Percentiles rank a stretch among this genome's conserved stretches.
These are phyloP conservation scores for Ceratocystis variospora DNA, from an alignment of 2,329 filamentous ascomycete genomes.

Conservation along the genomic window DNA sequence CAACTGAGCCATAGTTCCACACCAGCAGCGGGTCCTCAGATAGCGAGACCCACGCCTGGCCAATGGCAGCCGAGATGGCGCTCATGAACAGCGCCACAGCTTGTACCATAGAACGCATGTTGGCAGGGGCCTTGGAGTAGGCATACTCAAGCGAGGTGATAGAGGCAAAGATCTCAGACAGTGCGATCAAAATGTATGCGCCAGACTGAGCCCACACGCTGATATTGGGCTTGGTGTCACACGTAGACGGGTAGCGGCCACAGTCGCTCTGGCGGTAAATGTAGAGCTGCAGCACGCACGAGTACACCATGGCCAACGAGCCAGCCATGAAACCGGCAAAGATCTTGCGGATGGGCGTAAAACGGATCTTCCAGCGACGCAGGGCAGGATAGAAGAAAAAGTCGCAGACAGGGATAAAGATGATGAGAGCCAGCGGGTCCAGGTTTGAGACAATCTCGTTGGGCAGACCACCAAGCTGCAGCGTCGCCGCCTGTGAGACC, in stretches of 20 bases:
- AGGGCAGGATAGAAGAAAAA: conserved; percentile 53
- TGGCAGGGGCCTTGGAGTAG: conserved; percentile 60
- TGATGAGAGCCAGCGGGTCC: conserved; percentile 58
- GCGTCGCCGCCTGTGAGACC: conserved; percentile 48
- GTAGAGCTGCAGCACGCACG: conserved; percentile 41
- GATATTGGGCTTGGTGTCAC: conserved; percentile 34
- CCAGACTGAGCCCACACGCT: conserved; percentile 49
- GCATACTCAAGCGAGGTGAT: conserved; percentile 57
- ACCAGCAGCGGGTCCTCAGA: conserved; percentile 49
- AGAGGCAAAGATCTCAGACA: conserved; percentile 37
- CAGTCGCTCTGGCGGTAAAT: conserved; percentile 53
- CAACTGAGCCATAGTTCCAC: conserved; percentile 60
- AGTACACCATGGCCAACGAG: conserved; percentile 44
- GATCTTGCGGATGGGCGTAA: conserved; percentile 66
- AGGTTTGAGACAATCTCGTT: conserved; percentile 66
- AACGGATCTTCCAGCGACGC: conserved; percentile 47
- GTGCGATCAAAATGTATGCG: conserved; percentile 35
- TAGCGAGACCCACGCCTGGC: conserved; percentile 39
- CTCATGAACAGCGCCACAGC: conserved; percentile 55
- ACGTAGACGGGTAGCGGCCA: conserved; percentile 31
- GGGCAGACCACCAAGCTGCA: conserved; percentile 55
- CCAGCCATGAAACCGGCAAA: conserved; percentile 53
- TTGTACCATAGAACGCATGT: conserved; percentile 62
- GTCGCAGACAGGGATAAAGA: conserved; percentile 60
- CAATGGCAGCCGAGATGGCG: conserved; percentile 53